Evolutionary conservation across 2,329 filamentous ascomycete species (phyloP).

Genomic region (Hyphodiscus sp.): DNA sequence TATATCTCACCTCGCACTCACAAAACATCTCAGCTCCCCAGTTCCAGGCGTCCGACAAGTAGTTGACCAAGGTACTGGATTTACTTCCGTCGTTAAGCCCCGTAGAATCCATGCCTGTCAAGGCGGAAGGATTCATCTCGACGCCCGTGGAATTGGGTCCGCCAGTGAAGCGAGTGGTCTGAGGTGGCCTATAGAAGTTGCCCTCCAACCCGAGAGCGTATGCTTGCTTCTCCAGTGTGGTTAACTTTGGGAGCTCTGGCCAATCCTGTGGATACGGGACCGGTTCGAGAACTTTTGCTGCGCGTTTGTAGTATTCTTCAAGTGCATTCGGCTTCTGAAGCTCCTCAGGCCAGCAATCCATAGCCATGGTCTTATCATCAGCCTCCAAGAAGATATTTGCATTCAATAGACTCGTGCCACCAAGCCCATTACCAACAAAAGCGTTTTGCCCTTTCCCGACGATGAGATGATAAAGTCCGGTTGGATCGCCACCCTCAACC

Average conservation of each 20-base stretch:
- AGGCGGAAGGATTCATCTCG: constrained; percentile 51
- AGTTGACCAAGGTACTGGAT: constrained; percentile 59
- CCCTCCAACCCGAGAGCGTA: constrained; percentile 41
- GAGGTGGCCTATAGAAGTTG: constrained; percentile 49
- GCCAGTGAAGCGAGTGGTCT: constrained; percentile 57
- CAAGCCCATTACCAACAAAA: constrained; percentile 42
- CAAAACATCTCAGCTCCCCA: constrained; percentile 69
- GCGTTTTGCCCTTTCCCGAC: constrained; percentile 59
- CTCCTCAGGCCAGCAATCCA: constrained; percentile 53
- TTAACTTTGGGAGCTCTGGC: constrained; percentile 51
- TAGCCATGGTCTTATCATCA: constrained; percentile 45
- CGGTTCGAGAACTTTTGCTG: constrained; percentile 51
- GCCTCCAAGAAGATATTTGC: constrained; percentile 60
- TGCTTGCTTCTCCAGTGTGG: constrained; percentile 51
- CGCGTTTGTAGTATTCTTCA: constrained; percentile 50
- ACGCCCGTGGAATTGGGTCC: constrained; percentile 59
- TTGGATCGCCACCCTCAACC: constrained; percentile 45
- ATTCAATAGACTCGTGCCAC: constrained; percentile 60
- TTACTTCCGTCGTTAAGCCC: constrained; percentile 64
- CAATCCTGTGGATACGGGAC: constrained; percentile 50
- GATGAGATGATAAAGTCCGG: constrained; percentile 57
- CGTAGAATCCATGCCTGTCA: constrained; percentile 57
- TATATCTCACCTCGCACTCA: constrained; percentile 58
- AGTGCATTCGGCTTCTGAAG: constrained; percentile 40
- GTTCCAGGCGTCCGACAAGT: constrained; percentile 64